These are phyloP conservation scores for Magnaporthales sp. DNA, from an alignment of 2,329 filamentous ascomycete genomes.

Conservation along the genomic window DNA sequence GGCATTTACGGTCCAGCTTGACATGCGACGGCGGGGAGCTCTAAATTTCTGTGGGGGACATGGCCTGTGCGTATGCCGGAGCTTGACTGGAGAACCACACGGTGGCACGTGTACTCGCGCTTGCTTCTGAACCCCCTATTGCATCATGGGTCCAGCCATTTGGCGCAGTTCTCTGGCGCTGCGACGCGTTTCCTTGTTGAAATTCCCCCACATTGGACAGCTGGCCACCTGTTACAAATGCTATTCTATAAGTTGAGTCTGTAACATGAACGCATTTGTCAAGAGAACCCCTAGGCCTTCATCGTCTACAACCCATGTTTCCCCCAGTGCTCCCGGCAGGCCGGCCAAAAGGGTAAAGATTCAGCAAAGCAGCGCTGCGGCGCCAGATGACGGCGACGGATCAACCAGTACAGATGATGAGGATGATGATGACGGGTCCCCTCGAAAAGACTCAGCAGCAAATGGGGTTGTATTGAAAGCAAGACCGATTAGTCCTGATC, in stretches of 20 bases:
- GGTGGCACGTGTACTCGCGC: conserved; percentile 3
- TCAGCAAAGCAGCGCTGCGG: not conserved
- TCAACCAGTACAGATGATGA: not conserved
- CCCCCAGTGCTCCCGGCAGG: not conserved
- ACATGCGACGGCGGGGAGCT: not conserved
- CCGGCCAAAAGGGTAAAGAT: not conserved
- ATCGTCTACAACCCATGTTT: not conserved
- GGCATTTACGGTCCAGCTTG: not conserved
- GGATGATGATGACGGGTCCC: not conserved
- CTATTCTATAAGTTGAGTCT: not conserved
- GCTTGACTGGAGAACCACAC: not conserved
- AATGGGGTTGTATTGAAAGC: no score
- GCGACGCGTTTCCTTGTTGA: not conserved
- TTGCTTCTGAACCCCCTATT: not conserved
- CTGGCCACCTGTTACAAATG: not conserved
- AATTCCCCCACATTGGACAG: not conserved
- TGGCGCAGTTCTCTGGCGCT: not conserved
- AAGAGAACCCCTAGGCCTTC: not conserved
- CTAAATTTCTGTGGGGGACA: not conserved
- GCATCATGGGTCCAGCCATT: not conserved
- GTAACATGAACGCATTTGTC: conserved; percentile 2
- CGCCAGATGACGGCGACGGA: not conserved
- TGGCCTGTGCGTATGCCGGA: not conserved
- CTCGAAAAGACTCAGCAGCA: not conserved
- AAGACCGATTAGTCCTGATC: not conserved